Evolutionary conservation across 2,329 filamentous ascomycete species (phyloP).

Genomic region (Periconia sp.): DNA sequence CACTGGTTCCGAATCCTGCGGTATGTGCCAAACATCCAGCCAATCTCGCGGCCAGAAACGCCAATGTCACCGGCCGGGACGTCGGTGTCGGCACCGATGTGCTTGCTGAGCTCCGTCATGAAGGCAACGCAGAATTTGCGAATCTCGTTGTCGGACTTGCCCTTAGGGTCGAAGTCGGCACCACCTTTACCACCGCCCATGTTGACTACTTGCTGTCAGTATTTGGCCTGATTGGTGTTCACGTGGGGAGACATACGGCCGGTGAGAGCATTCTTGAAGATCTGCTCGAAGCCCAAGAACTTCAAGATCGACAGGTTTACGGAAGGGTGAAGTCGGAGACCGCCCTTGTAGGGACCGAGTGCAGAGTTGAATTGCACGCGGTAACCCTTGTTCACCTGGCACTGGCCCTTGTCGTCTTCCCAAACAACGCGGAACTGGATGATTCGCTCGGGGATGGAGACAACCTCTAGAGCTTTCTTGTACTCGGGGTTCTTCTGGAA

Average conservation of each 20-base stretch:
- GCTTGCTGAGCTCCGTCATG: constrained; percentile 93
- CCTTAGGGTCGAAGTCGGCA: constrained; percentile 98
- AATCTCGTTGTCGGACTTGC: constrained; percentile 97
- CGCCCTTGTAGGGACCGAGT: constrained; percentile 97
- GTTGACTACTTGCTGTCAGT: constrained; percentile 62
- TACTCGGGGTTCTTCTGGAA: constrained; percentile 96
- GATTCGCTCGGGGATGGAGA: constrained; percentile 89
- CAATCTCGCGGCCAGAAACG: constrained; percentile 89
- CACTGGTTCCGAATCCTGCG: constrained; percentile 85
- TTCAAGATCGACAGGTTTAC: constrained; percentile 83
- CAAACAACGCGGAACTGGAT: constrained; percentile 98
- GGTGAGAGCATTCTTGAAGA: constrained; percentile 99
- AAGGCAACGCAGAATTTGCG: constrained; percentile 95
- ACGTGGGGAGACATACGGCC: constrained; percentile 68
- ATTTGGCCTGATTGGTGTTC: background rate
- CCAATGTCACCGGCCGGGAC: constrained; percentile 98
- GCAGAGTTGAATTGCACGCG: constrained; percentile 99
- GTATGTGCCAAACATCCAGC: constrained; percentile 94
- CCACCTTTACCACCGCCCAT: constrained; percentile 99
- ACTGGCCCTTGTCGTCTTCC: constrained; percentile 89
- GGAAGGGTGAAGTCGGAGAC: constrained; percentile 90
- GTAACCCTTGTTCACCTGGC: constrained; percentile 93
- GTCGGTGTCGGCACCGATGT: constrained; percentile 93
- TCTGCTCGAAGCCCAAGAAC: constrained; percentile 98
- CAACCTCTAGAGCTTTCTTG: constrained; percentile 85